A percentile compares a stretch with the other conserved stretches of the same genome.
phyloP scores from a whole-genome alignment of 2,329 filamentous ascomycete genomes.

The Colletotrichum lentis region DNA sequence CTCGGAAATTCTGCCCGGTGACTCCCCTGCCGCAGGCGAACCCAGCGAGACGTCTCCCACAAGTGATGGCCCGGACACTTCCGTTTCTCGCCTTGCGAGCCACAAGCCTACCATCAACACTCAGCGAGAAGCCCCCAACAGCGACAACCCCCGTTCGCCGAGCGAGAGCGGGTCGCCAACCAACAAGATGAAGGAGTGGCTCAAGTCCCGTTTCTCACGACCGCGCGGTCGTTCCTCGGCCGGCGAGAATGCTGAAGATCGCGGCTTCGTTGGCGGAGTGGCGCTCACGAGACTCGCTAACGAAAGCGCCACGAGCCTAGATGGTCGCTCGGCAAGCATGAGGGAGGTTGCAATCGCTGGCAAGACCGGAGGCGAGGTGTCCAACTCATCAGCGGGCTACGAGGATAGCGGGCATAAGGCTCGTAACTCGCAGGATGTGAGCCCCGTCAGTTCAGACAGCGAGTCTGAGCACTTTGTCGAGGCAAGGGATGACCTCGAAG shows the following conservation, averaged over 20 bases:
- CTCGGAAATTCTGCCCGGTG: conserved; percentile 38
- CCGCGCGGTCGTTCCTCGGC: conserved; percentile 50
- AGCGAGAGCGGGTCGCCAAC: conserved; percentile 42
- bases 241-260: conserved; percentile 46
- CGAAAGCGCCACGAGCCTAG: conserved; percentile 55
- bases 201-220: conserved; percentile 62
- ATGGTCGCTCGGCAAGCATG: conserved; percentile 54
- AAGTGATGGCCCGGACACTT: background rate
- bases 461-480: conserved; percentile 54
- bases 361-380: conserved; percentile 36
- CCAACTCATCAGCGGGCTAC: conserved; percentile 42
- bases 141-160: conserved; percentile 35
- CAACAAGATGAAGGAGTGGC: conserved; percentile 61
- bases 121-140: conserved; percentile 26
- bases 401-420: conserved; percentile 29
- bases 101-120: conserved; percentile 39
- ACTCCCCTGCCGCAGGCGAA: background rate
- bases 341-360: conserved; percentile 59
- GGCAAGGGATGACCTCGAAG: conserved; percentile 46
- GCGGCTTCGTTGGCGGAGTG: conserved; percentile 61
- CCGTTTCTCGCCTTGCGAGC: background rate
- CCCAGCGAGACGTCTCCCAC: background rate
- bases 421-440: conserved; percentile 49
- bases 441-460: conserved; percentile 47
- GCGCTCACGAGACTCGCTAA: conserved; percentile 53